Conservation (phyloP, 306 rosid species). For the Styphnolobium japonicum region DNA sequence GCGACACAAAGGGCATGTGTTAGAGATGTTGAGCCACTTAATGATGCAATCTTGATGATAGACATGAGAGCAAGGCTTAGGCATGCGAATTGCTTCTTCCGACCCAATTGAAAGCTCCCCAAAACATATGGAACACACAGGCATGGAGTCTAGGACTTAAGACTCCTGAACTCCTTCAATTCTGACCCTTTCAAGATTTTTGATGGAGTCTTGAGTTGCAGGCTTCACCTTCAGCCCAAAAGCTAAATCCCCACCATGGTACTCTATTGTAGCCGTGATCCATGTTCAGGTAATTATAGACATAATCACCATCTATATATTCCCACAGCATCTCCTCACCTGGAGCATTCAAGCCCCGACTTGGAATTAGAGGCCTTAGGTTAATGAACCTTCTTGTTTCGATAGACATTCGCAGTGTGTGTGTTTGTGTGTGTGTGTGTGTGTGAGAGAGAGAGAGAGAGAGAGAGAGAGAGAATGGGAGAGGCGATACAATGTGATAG, state of each 20-base stretch:
- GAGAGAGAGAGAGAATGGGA: too few relatives aligned
- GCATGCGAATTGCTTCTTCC: not conserved
- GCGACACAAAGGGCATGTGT: slow-evolving; percentile 1
- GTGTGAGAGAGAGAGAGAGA: too few relatives aligned
- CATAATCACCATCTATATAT: not conserved
- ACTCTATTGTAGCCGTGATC: not conserved
- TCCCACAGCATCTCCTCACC: not conserved
- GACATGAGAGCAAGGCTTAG: not conserved
- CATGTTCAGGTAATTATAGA: not conserved
- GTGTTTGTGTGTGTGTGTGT: too few relatives aligned
- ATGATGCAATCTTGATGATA: not conserved
- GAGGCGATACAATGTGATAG: too few relatives aligned
- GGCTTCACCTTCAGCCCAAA: not conserved
- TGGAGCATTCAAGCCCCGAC: not conserved
- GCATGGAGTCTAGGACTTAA: not conserved
- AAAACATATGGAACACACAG: not conserved
- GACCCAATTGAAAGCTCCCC: not conserved
- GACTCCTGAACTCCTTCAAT: not conserved
- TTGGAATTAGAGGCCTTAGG: not conserved
- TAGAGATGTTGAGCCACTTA: not conserved
- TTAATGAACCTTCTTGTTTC: not conserved
- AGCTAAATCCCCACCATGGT: not conserved
- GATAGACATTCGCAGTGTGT: not conserved
- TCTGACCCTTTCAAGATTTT: not conserved
- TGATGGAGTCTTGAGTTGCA: not conserved